Percentiles rank a stretch among this genome's conserved stretches.
Evolutionary conservation across 2,329 filamentous ascomycete genomes (phyloP).

Genomic region (Ploettnerulaceae sp.): DNA sequence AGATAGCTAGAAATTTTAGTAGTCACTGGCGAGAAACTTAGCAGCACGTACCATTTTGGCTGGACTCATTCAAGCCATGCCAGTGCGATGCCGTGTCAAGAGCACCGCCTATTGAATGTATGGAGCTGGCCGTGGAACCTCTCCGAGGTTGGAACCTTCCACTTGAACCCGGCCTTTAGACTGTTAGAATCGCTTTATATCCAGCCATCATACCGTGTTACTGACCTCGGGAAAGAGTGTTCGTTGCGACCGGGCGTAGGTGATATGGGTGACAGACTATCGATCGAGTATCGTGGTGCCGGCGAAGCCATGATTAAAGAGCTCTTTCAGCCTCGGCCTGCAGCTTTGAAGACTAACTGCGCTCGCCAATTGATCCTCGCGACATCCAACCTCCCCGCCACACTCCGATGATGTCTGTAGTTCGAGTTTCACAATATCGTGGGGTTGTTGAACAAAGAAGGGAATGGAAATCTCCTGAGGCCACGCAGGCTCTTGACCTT

Average conservation of each 20-base stretch:
- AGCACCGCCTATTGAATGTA: constrained; percentile 79
- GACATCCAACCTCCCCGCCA: constrained; percentile 25
- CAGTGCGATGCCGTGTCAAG: constrained; percentile 62
- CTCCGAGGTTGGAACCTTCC: constrained; percentile 52
- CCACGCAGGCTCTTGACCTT: constrained; percentile 25
- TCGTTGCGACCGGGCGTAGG: constrained; percentile 39
- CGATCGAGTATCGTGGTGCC: constrained; percentile 41
- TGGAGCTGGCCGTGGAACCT: constrained; percentile 81
- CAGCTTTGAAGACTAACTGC: background rate
- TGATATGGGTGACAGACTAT: constrained; percentile 41
- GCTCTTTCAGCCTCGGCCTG: no score
- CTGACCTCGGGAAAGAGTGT: constrained; percentile 51
- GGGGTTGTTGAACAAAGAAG: background rate
- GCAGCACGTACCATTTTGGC: constrained; percentile 66
- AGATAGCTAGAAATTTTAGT: constrained; percentile 61
- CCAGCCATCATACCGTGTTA: background rate
- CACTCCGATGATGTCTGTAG: background rate
- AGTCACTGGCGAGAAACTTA: background rate
- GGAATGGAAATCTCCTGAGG: constrained; percentile 6
- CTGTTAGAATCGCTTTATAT: constrained; percentile 28
- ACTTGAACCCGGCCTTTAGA: constrained; percentile 29
- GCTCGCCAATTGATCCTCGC: constrained; percentile 1
- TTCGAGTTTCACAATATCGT: background rate
- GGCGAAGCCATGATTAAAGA: constrained; percentile 38
- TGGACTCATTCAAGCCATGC: constrained; percentile 63